Conservation (phyloP, 1,284 basidiomycete species). For the Pascua guehoae region DNA sequence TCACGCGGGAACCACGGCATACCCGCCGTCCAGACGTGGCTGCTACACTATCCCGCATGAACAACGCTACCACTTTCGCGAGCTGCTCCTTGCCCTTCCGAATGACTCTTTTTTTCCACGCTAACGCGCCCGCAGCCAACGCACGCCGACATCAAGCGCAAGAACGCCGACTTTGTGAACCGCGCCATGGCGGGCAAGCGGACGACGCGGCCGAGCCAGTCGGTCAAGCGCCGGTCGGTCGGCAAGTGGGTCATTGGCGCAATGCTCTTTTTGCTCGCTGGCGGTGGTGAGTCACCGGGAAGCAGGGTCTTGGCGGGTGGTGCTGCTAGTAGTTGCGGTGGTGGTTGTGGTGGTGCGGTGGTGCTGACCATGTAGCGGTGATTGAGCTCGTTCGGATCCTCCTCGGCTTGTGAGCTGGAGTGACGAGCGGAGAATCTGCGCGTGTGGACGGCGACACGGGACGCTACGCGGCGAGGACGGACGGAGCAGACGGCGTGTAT, state of each 20-base stretch:
- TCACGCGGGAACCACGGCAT: too few relatives aligned
- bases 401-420: slow-evolving; percentile 8
- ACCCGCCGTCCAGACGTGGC: too few relatives aligned
- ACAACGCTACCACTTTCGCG: too few relatives aligned
- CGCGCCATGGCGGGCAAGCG: slow-evolving; percentile 41
- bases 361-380: slow-evolving; percentile 25
- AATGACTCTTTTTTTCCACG: too few relatives aligned
- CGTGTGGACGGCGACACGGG: too few relatives aligned
- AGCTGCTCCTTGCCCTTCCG: too few relatives aligned
- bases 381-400: slow-evolving; percentile 41
- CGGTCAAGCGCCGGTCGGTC: slow-evolving; percentile 27
- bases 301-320: too few relatives aligned
- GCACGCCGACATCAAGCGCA: slow-evolving; percentile 42
- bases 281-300: slow-evolving; percentile 44
- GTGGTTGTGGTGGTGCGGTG: too few relatives aligned
- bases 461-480: too few relatives aligned
- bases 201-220: slow-evolving; percentile 36
- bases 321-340: too few relatives aligned
- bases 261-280: slow-evolving; percentile 42
- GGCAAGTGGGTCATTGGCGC: slow-evolving; percentile 37
- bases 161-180: slow-evolving; percentile 45
- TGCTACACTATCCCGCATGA: too few relatives aligned
- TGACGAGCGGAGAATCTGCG: neutral
- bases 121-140: slow-evolving; percentile 30
- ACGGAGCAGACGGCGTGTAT: too few relatives aligned